phyloP scores from a whole-genome alignment of 352 stramenopile species.

The Phytophthora capsici region DNA sequence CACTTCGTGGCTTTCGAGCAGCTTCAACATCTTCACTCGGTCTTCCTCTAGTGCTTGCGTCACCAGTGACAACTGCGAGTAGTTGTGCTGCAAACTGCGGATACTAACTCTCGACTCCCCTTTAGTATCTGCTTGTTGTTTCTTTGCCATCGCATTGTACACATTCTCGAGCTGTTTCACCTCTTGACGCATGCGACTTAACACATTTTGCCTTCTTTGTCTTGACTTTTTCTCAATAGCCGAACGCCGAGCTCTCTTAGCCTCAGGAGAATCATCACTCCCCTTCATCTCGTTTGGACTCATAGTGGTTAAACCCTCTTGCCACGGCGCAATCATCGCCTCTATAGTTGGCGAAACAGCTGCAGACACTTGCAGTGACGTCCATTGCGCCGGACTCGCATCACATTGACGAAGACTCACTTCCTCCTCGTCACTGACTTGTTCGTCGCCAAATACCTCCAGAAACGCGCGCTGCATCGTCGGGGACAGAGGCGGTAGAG shows the following conservation, averaged over 20 bases:
- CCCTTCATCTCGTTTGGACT: slow-evolving; percentile 29
- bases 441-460: slow-evolving; percentile 27
- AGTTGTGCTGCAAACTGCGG: slow-evolving; percentile 31
- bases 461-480: slow-evolving; percentile 30
- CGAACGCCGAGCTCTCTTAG: slow-evolving; percentile 52
- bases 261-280: slow-evolving; percentile 15
- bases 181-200: slow-evolving; percentile 57
- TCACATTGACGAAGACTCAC: slow-evolving; percentile 16
- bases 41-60: slow-evolving; percentile 51
- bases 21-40: slow-evolving; percentile 37
- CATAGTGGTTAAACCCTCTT: slow-evolving; percentile 15
- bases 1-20: slow-evolving; percentile 41
- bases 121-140: slow-evolving; percentile 18
- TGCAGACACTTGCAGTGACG: slow-evolving; percentile 3
- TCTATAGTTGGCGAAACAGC: slow-evolving; percentile 26
- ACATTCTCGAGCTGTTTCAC: slow-evolving; percentile 54
- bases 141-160: slow-evolving; percentile 43
- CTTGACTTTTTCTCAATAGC: slow-evolving; percentile 69
- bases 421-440: slow-evolving; percentile 13
- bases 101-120: neutral
- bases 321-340: slow-evolving; percentile 17
- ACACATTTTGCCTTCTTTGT: slow-evolving; percentile 33
- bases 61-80: slow-evolving; percentile 44
- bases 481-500: slow-evolving; percentile 29
- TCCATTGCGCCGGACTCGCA: slow-evolving; percentile 6